These are phyloP conservation scores for Hypocreales sp. DNA, from an alignment of 2,329 filamentous ascomycete species.

Conservation along the genomic window DNA sequence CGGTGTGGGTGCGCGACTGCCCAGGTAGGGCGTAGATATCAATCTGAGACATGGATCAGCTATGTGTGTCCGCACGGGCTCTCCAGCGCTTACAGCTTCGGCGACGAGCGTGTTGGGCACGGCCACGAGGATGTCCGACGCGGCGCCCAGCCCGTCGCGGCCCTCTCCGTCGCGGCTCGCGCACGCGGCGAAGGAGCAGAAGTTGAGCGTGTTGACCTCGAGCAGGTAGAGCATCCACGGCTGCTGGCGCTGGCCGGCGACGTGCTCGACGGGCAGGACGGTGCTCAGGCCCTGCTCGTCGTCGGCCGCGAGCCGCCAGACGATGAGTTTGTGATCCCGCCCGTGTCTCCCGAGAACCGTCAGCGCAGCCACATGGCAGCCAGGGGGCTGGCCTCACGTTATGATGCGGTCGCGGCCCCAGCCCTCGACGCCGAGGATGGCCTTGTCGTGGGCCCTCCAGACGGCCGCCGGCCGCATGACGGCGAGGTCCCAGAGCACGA, in stretches of 20 bases:
- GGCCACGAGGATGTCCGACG: slow-evolving; percentile 47
- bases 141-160: slow-evolving; percentile 6
- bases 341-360: slow-evolving; percentile 52
- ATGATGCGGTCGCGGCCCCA: slow-evolving; percentile 65
- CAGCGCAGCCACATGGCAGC: no score
- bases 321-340: slow-evolving; percentile 69
- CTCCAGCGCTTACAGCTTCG: slow-evolving; percentile 42
- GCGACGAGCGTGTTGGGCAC: slow-evolving; percentile 66
- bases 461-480: slow-evolving; percentile 69
- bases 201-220: slow-evolving; percentile 86
- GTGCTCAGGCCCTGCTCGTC: slow-evolving; percentile 53
- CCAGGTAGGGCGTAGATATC: slow-evolving; percentile 75
- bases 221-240: slow-evolving; percentile 81
- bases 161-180: slow-evolving; percentile 13
- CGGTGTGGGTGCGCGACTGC: slow-evolving; percentile 48
- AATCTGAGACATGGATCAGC: slow-evolving; percentile 30
- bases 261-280: slow-evolving; percentile 53
- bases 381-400: no score
- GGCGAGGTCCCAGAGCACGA: slow-evolving; percentile 72
- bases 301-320: slow-evolving; percentile 57
- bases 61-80: no score
- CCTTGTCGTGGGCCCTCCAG: slow-evolving; percentile 71
- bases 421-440: slow-evolving; percentile 57
- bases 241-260: slow-evolving; percentile 31
- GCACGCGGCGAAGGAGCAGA: slow-evolving; percentile 68